Percentiles rank a stretch among this genome's conserved stretches.
phyloP scores from a whole-genome alignment of 1,284 basidiomycete genomes.

The Moesziomyces sp. region DNA sequence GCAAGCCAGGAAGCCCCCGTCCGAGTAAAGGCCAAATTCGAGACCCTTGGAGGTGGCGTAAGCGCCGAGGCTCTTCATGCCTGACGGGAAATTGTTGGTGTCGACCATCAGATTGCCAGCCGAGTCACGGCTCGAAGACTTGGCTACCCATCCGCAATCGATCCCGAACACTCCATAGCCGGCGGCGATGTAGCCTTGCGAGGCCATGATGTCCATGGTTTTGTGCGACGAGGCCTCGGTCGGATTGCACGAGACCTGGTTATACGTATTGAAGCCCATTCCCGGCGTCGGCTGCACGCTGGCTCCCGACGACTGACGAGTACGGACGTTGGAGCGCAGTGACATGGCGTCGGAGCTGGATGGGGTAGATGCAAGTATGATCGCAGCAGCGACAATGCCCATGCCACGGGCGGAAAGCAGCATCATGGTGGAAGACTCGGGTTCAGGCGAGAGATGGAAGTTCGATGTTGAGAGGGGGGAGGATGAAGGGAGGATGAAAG shows the following conservation, averaged over 20 bases:
- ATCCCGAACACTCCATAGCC: constrained; percentile 55
- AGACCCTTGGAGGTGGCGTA: constrained; percentile 70
- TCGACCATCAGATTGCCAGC: constrained; percentile 69
- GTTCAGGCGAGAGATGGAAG: too few relatives aligned
- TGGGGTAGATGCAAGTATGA: constrained; percentile 8
- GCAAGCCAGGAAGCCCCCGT: constrained; percentile 69
- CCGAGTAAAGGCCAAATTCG: constrained; percentile 72
- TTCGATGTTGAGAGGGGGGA: too few relatives aligned
- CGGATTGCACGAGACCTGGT: constrained; percentile 61
- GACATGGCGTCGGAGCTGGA: constrained; percentile 2
- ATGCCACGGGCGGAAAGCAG: constrained; percentile 1
- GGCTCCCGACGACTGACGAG: constrained; percentile 13
- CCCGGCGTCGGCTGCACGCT: constrained; percentile 26
- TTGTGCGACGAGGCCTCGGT: constrained; percentile 59
- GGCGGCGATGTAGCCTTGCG: constrained; percentile 58
- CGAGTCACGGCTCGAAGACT: constrained; percentile 66
- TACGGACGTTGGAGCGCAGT: constrained; percentile 1
- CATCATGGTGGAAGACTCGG: constrained; percentile 1
- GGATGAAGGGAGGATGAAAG: neutral
- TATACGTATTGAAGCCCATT: constrained; percentile 65
- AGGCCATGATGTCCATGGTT: constrained; percentile 65
- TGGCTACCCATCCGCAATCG: constrained; percentile 69
- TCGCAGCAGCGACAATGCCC: constrained; percentile 5
- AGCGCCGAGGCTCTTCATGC: constrained; percentile 69
- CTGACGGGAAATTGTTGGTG: constrained; percentile 70